These are phyloP conservation scores for Saposhnikovia divaricata DNA, from an alignment of 129 eudicot genomes.

Conservation along the genomic window DNA sequence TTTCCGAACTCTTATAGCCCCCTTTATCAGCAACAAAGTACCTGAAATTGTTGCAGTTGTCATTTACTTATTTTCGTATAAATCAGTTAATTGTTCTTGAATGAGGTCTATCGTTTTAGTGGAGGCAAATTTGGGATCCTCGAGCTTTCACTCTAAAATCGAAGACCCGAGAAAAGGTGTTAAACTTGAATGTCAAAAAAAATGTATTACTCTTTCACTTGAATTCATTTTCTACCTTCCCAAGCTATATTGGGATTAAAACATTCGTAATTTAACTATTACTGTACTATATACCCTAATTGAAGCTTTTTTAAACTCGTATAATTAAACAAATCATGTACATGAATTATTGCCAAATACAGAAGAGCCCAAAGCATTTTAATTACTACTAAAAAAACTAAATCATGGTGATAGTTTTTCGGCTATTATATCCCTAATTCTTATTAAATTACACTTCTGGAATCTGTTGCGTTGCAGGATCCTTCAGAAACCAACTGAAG, in stretches of 20 bases:
- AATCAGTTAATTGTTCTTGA: too few species aligned
- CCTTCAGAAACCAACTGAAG: slow-evolving; percentile 33
- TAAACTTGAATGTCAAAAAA: too few species aligned
- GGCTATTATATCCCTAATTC: neutral
- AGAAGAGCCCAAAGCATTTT: neutral
- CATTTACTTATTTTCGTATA: too few species aligned
- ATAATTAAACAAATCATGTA: neutral
- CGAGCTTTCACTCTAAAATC: too few species aligned
- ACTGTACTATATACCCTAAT: neutral
- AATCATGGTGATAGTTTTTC: neutral
- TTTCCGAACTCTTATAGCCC: too few species aligned
- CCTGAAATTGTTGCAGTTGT: too few species aligned
- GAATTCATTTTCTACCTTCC: neutral
- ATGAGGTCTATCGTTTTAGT: too few species aligned
- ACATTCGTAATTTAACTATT: neutral
- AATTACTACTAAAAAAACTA: neutral
- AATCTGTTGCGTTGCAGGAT: slow-evolving; percentile 33
- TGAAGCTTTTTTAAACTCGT: neutral
- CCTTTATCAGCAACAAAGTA: too few species aligned
- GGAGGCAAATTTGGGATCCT: neutral
- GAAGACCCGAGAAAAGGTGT: neutral
- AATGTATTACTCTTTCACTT: neutral
- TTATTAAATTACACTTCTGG: neutral
- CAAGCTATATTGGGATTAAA: neutral
- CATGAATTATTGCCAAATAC: neutral